phyloP scores from a whole-genome alignment of 805 yeast genomes.

The Metschnikowia baotianmanensis region DNA sequence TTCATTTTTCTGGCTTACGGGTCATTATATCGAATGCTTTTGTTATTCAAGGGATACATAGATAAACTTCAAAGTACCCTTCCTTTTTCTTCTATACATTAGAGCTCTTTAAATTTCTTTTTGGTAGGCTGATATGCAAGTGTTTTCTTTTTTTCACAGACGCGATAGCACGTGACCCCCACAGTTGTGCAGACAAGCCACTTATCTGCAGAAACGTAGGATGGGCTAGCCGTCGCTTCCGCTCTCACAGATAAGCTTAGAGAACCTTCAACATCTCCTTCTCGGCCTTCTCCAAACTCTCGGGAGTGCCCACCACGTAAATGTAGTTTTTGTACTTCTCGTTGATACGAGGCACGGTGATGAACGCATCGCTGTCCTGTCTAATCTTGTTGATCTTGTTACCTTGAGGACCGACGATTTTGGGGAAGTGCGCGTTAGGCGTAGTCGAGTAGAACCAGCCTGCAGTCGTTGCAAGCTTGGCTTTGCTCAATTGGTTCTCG shows the following conservation, averaged over 20 bases:
- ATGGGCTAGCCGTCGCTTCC: no score
- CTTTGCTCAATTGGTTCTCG: conserved; percentile 47
- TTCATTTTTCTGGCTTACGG: no score
- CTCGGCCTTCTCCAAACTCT: conserved; percentile 42
- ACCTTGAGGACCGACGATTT: conserved; percentile 77
- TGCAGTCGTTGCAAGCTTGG: conserved; percentile 43
- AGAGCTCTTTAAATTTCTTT: conserved; percentile 6
- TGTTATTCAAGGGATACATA: not conserved
- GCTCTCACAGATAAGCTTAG: not conserved
- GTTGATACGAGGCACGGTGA: conserved; percentile 59
- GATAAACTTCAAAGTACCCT: not conserved
- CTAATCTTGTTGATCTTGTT: conserved; percentile 61
- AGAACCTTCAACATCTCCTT: conserved; percentile 12
- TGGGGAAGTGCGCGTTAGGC: conserved; percentile 49
- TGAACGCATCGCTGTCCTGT: conserved; percentile 52
- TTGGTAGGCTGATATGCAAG: not conserved
- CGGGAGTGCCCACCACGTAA: conserved; percentile 58
- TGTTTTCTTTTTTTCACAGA: not conserved
- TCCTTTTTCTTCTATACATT: not conserved
- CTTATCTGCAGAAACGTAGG: no score
- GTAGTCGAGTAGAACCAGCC: conserved; percentile 66
- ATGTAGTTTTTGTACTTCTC: conserved; percentile 54
- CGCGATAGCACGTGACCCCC: conserved; percentile 10
- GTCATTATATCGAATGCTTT: no score
- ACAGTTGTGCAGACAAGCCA: not conserved